These are phyloP conservation scores for Anethum foeniculum DNA, from an alignment of 140 eudicot genomes.

Conservation along the genomic window DNA sequence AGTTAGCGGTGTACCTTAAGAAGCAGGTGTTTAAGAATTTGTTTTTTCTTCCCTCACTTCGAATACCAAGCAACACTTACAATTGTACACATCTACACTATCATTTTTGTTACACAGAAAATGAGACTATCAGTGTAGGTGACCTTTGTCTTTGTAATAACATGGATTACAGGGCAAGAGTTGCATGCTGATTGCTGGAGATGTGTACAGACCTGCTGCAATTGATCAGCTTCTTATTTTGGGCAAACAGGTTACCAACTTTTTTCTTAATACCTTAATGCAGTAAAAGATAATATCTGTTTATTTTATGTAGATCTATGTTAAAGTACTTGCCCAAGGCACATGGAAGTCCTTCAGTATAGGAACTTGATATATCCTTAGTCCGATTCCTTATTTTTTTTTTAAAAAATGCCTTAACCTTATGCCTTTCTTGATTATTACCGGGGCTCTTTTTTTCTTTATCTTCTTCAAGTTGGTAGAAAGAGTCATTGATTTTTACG, in stretches of 20 bases:
- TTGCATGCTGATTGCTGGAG: conserved; percentile 99
- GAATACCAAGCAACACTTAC: neutral
- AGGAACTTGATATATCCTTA: neutral
- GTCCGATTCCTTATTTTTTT: neutral
- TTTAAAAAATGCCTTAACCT: neutral
- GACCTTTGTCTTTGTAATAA: conserved; percentile 14
- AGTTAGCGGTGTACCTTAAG: conserved; percentile 83
- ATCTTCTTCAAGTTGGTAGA: neutral
- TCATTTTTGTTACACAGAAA: conserved; percentile 7
- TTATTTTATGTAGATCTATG: neutral
- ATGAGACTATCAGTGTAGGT: neutral
- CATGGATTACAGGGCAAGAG: conserved; percentile 67
- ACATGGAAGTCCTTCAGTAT: neutral
- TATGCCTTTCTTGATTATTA: neutral
- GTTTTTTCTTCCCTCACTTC: neutral
- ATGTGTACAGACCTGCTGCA: conserved; percentile 98
- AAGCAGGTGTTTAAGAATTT: conserved; percentile 49
- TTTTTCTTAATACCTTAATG: neutral
- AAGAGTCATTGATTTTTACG: neutral
- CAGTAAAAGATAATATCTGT: conserved; percentile 2
- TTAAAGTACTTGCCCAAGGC: neutral
- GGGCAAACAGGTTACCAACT: conserved; percentile 64
- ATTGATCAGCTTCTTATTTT: conserved; percentile 89
- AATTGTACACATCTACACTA: neutral
- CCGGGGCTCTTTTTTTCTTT: neutral